phyloP scores from a whole-genome alignment of 345 rosid genomes.

The Dipteronia sinensis region DNA sequence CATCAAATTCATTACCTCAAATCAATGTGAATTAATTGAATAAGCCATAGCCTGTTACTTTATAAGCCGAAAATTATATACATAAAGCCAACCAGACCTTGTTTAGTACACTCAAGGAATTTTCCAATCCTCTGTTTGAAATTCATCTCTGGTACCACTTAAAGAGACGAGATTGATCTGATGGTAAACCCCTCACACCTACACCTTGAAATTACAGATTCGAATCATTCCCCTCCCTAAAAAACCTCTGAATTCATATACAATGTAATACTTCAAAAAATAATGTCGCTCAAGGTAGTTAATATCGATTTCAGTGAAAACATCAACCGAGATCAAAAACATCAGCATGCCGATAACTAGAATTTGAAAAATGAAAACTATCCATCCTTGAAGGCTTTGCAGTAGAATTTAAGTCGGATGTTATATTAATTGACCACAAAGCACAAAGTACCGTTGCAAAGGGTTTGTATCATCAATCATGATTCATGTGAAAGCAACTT shows the following conservation, averaged over 20 bases:
- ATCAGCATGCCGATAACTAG: not conserved
- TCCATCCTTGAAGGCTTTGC: too few species aligned
- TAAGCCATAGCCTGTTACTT: not conserved
- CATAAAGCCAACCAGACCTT: not conserved
- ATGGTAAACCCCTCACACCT: too few species aligned
- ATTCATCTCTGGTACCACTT: too few species aligned
- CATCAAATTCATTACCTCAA: not conserved
- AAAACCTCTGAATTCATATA: too few species aligned
- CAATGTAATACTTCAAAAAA: too few species aligned
- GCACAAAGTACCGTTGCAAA: not conserved
- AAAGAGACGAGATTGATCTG: too few species aligned
- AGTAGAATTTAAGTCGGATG: not conserved
- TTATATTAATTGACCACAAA: not conserved
- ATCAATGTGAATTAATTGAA: too few species aligned
- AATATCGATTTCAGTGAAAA: too few species aligned
- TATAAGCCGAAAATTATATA: not conserved
- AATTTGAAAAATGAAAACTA: not conserved
- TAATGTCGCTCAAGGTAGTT: too few species aligned
- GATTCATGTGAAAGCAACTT: slow-evolving; percentile 11
- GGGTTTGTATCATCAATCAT: not conserved
- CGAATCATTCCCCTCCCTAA: too few species aligned
- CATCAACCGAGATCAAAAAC: too few species aligned
- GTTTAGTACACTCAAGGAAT: not conserved
- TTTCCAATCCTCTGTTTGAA: not conserved
- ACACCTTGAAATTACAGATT: too few species aligned